Evolutionary conservation across 352 stramenopile species (phyloP).

Genomic region (Pythium angustatum): DNA sequence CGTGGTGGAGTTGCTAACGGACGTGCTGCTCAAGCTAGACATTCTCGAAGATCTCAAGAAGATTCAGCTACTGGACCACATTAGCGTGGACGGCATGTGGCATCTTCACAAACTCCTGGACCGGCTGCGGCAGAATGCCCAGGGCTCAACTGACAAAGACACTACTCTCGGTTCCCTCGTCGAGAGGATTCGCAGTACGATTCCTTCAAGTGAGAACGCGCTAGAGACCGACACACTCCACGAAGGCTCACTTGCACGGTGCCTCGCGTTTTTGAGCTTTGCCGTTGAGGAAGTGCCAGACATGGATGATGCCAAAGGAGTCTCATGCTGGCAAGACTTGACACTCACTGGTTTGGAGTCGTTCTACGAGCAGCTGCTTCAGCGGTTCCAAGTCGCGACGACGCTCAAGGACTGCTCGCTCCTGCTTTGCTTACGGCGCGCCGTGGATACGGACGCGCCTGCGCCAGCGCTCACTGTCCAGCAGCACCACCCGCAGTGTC

Average conservation of each 20-base stretch:
- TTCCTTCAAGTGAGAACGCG: slow-evolving; percentile 1
- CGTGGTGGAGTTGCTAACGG: slow-evolving; percentile 72
- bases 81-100: slow-evolving; percentile 78
- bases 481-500: slow-evolving; percentile 13
- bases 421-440: slow-evolving; percentile 67
- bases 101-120: slow-evolving; percentile 60
- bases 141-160: neutral
- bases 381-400: slow-evolving; percentile 80
- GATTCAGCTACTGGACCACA: slow-evolving; percentile 81
- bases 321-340: slow-evolving; percentile 43
- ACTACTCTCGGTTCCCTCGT: slow-evolving; percentile 36
- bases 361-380: slow-evolving; percentile 63
- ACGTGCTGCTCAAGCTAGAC: slow-evolving; percentile 67
- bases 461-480: slow-evolving; percentile 4
- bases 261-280: slow-evolving; percentile 51
- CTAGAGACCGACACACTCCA: slow-evolving; percentile 38
- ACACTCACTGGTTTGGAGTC: slow-evolving; percentile 41
- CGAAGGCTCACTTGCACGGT: slow-evolving; percentile 48
- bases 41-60: slow-evolving; percentile 83
- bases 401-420: slow-evolving; percentile 87
- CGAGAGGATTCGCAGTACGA: neutral
- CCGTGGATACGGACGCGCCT: slow-evolving; percentile 20
- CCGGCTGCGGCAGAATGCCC: slow-evolving; percentile 30
- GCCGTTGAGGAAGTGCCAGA: slow-evolving; percentile 46
- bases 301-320: slow-evolving; percentile 30